These are phyloP conservation scores for Colletotrichum aenigma DNA, from an alignment of 2,329 filamentous ascomycete genomes.

Conservation along the genomic window DNA sequence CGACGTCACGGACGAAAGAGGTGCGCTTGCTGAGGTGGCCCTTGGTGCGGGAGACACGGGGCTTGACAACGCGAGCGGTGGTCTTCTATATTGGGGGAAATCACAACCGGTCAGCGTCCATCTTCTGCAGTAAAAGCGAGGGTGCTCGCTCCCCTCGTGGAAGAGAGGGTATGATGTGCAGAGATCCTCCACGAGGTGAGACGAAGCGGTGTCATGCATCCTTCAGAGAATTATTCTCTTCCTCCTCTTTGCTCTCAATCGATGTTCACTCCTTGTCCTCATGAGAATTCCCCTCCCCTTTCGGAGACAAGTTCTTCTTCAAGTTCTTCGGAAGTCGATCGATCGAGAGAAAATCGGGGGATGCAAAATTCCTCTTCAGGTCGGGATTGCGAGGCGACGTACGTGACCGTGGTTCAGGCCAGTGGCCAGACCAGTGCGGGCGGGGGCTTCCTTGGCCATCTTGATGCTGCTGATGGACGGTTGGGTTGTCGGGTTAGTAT, in stretches of 20 bases:
- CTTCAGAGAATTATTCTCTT: not conserved
- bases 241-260: not conserved
- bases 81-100: constrained; percentile 70
- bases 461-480: constrained; percentile 30
- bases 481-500: constrained; percentile 27
- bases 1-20: constrained; percentile 94
- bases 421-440: constrained; percentile 63
- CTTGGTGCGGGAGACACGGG: constrained; percentile 84
- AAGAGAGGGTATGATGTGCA: constrained; percentile 44
- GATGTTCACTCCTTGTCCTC: not conserved
- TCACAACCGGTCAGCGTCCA: constrained; percentile 63
- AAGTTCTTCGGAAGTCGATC: not conserved
- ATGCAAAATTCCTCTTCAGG: not conserved
- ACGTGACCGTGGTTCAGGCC: constrained; percentile 70
- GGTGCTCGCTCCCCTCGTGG: constrained; percentile 28
- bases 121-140: constrained; percentile 51
- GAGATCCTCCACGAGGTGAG: constrained; percentile 80
- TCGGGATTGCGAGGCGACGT: constrained; percentile 45
- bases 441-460: constrained; percentile 66
- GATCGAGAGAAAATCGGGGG: not conserved
- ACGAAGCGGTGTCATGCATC: constrained; percentile 36
- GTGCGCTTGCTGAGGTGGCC: constrained; percentile 97
- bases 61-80: constrained; percentile 78
- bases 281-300: not conserved
- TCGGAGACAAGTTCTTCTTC: not conserved